Evolutionary conservation across 2,329 filamentous ascomycete genomes (phyloP).

Genomic region (Fusarium sp.): DNA sequence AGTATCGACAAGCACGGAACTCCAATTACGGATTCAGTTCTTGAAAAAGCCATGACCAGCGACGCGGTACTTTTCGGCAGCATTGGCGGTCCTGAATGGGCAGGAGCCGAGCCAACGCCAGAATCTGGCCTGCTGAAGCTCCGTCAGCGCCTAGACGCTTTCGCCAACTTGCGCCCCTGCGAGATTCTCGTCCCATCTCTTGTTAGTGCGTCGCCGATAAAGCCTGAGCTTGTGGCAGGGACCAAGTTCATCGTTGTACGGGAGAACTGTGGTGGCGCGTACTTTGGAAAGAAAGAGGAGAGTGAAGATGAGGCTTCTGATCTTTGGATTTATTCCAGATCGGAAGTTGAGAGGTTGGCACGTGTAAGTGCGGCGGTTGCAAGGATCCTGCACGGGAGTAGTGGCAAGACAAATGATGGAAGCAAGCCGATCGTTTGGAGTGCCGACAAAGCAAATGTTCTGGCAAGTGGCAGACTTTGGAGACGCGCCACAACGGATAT

Average conservation of each 20-base stretch:
- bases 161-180: conserved; percentile 64
- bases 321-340: conserved; percentile 59
- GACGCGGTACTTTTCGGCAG: conserved; percentile 62
- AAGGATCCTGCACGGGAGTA: conserved; percentile 46
- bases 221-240: conserved; percentile 57
- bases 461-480: conserved; percentile 64
- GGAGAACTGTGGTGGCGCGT: conserved; percentile 64
- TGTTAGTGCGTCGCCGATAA: conserved; percentile 58
- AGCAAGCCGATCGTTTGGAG: conserved; percentile 59
- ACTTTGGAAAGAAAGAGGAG: conserved; percentile 62
- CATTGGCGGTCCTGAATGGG: conserved; percentile 63
- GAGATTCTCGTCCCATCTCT: conserved; percentile 58
- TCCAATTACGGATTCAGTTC: conserved; percentile 58
- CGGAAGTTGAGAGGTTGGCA: conserved; percentile 61
- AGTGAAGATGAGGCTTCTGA: conserved; percentile 59
- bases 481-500: conserved; percentile 56
- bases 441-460: conserved; percentile 66
- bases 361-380: conserved; percentile 62
- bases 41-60: conserved; percentile 55
- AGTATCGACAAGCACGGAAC: conserved; percentile 60
- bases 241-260: conserved; percentile 63
- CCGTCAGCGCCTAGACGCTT: conserved; percentile 57
- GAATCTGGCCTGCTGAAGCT: conserved; percentile 59
- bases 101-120: conserved; percentile 55
- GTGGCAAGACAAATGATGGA: conserved; percentile 40